Conservation (phyloP, 2,329 filamentous ascomycete genomes). For the Akanthomyces muscarius region DNA sequence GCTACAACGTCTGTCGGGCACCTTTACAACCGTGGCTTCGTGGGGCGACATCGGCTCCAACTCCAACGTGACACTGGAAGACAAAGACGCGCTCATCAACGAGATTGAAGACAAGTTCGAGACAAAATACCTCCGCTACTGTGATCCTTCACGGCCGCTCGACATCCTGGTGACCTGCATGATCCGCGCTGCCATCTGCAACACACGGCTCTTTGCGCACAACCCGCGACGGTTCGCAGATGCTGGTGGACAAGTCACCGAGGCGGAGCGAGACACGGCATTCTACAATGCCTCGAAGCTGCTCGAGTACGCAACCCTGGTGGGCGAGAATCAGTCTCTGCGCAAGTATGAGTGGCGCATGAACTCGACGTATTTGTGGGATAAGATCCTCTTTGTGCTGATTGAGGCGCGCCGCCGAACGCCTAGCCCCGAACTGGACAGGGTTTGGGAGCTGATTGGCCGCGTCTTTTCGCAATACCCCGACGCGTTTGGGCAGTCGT, state of each 20-base stretch:
- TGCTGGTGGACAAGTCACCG: not conserved
- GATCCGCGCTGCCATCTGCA: constrained; percentile 18
- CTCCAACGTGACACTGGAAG: not conserved
- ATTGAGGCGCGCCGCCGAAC: constrained; percentile 27
- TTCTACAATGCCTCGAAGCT: constrained; percentile 18
- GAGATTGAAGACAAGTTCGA: constrained; percentile 17
- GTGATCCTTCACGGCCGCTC: constrained; percentile 17
- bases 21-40: not conserved
- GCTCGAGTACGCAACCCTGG: constrained; percentile 23
- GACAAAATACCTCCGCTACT: constrained; percentile 19
- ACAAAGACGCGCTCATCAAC: constrained; percentile 9
- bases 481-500: constrained; percentile 20
- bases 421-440: constrained; percentile 27
- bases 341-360: constrained; percentile 27
- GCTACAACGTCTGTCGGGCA: not conserved
- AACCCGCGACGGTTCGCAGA: constrained; percentile 12
- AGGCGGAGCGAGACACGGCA: constrained; percentile 14
- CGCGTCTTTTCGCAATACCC: constrained; percentile 24
- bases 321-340: constrained; percentile 22
- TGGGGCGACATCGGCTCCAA: constrained; percentile 4
- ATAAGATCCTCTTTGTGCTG: constrained; percentile 29
- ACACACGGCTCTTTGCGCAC: constrained; percentile 17
- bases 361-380: constrained; percentile 29
- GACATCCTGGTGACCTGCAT: constrained; percentile 14
- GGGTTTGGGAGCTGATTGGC: constrained; percentile 26